Conservation (phyloP, 148 eudicot species). For the Heliosperma pusillum region DNA sequence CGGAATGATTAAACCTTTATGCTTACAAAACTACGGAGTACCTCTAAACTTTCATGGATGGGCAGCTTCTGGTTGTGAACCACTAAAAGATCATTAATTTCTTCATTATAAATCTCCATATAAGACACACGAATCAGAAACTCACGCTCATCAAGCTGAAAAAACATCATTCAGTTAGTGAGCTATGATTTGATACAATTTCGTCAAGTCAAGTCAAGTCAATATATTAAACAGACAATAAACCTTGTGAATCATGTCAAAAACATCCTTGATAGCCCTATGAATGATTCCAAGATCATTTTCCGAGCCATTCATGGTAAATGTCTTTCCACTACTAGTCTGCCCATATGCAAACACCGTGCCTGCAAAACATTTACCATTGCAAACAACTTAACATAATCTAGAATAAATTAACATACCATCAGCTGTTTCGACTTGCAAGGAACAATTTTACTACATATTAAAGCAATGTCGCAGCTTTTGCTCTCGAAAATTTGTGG, state of each 20-base stretch:
- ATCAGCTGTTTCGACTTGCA: not conserved
- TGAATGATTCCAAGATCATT: conserved; percentile 86
- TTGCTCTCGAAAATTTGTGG: not conserved
- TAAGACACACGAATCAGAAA: conserved; percentile 91
- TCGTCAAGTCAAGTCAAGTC: not conserved
- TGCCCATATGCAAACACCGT: conserved; percentile 99
- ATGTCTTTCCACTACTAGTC: conserved; percentile 98
- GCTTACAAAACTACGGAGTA: conserved; percentile 18
- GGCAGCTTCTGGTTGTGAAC: conserved; percentile 83
- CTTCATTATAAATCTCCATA: conserved; percentile 99
- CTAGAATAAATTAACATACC: not conserved
- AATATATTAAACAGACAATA: not conserved
- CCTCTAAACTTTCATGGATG: conserved; percentile 94
- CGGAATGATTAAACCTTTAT: not conserved
- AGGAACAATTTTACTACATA: not conserved
- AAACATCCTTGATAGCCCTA: conserved; percentile 77
- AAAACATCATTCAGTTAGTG: conserved; percentile 5
- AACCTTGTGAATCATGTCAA: conserved; percentile 59
- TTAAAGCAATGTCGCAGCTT: not conserved
- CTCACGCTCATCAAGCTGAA: conserved; percentile 65
- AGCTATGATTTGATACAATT: not conserved
- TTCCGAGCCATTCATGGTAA: conserved; percentile 94
- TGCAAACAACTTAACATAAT: conserved; percentile 8
- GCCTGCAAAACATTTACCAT: conserved; percentile 41
- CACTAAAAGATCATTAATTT: conserved; percentile 85